These are phyloP conservation scores for Torulaspora microellipsoides DNA, from an alignment of 805 yeast genomes.

Conservation along the genomic window DNA sequence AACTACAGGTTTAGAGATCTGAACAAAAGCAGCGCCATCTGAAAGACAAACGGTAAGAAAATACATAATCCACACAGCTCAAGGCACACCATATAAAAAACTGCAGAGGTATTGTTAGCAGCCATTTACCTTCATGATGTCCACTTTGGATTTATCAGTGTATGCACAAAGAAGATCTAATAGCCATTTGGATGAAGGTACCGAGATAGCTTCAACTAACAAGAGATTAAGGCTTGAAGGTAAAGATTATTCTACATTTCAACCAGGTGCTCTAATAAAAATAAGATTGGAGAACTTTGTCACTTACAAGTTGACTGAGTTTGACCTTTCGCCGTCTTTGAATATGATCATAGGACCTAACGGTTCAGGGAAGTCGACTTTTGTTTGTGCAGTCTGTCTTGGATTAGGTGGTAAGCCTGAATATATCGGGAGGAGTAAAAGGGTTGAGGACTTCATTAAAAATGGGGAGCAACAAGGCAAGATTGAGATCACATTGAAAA, in stretches of 20 bases:
- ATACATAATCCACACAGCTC: too few species aligned
- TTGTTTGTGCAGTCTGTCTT: conserved; percentile 87
- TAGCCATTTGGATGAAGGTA: background rate
- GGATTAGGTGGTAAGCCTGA: conserved; percentile 81
- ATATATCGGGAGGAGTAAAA: conserved; percentile 63
- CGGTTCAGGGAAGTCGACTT: conserved; percentile 92
- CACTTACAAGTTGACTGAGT: conserved; percentile 65
- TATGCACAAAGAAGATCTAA: background rate
- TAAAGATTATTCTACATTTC: conserved; percentile 28
- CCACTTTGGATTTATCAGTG: too few species aligned
- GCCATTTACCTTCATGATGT: too few species aligned
- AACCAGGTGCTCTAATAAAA: conserved; percentile 47
- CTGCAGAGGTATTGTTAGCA: too few species aligned
- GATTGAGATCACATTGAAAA: conserved; percentile 37
- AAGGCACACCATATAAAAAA: too few species aligned
- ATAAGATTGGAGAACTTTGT: conserved; percentile 62
- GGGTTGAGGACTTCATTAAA: conserved; percentile 63
- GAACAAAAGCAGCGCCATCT: too few species aligned
- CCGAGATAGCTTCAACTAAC: background rate
- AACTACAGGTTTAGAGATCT: too few species aligned
- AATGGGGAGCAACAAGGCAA: conserved; percentile 45
- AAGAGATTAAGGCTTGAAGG: conserved; percentile 16
- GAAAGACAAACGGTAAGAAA: too few species aligned
- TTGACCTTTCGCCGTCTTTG: conserved; percentile 71
- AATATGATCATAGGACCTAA: conserved; percentile 95